These are phyloP conservation scores for Talaromyces adpressus DNA, from an alignment of 495 filamentous ascomycete species.

Conservation along the genomic window DNA sequence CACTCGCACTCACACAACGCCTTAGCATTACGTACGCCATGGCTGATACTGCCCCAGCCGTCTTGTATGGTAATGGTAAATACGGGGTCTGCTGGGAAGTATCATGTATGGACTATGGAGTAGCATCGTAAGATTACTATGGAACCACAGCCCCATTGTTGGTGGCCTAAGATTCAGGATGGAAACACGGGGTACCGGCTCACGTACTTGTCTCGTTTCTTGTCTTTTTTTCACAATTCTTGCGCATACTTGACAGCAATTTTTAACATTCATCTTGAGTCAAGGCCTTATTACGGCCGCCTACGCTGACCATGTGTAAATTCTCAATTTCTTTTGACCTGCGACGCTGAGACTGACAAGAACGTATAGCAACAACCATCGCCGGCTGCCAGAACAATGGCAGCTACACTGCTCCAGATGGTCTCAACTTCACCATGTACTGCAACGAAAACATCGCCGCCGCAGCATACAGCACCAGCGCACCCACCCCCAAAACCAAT, in stretches of 20 bases:
- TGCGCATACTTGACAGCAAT: not conserved
- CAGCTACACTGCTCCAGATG: constrained; percentile 7
- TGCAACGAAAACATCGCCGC: constrained; percentile 1
- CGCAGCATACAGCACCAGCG: not conserved
- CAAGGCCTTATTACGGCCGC: not conserved
- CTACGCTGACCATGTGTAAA: not conserved
- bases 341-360: not conserved
- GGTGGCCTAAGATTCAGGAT: not conserved
- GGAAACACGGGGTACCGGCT: not conserved
- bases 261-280: not conserved
- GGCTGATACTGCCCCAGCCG: not conserved
- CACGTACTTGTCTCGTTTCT: not conserved
- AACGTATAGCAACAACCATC: not conserved
- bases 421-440: constrained; percentile 4
- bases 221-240: not conserved
- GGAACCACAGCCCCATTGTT: not conserved
- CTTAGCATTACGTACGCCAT: not conserved
- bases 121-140: not conserved
- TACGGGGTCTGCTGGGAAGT: not conserved
- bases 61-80: not conserved
- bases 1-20: not conserved
- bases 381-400: not conserved
- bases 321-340: not conserved
- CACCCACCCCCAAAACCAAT: not conserved
- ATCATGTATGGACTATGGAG: not conserved